phyloP scores from a whole-genome alignment of 163 green algal species.

The Prototheca cutis region DNA sequence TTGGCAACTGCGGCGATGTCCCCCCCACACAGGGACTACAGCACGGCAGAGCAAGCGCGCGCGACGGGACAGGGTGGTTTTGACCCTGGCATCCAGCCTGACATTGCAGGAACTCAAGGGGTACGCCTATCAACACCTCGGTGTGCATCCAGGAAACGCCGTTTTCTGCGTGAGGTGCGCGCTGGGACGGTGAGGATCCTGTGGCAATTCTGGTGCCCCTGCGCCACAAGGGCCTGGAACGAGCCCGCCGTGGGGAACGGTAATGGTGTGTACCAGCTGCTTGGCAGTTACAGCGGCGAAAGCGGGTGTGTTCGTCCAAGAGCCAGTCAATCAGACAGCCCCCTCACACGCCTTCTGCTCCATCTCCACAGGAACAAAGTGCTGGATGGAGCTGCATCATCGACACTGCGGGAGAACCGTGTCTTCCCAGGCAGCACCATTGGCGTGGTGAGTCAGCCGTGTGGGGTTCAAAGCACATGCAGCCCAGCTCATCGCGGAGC shows the following conservation, averaged over 20 bases:
- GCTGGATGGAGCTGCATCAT: not conserved
- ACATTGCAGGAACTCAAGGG: slow-evolving; percentile 27
- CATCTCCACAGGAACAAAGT: not conserved
- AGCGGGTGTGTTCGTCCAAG: not conserved
- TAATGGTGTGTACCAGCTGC: too few species aligned
- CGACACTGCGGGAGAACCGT: slow-evolving; percentile 15
- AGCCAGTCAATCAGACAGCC: not conserved
- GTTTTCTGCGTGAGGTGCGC: slow-evolving; percentile 11
- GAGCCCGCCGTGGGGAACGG: too few species aligned
- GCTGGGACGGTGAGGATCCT: not conserved
- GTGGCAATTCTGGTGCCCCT: too few species aligned
- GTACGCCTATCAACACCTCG: slow-evolving; percentile 25
- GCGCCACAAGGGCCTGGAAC: too few species aligned
- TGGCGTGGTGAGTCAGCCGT: slow-evolving; percentile 17
- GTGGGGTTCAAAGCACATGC: too few species aligned
- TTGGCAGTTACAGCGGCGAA: too few species aligned
- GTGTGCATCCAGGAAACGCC: slow-evolving; percentile 34
- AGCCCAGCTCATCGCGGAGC: too few species aligned
- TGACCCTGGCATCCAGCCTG: slow-evolving; percentile 17
- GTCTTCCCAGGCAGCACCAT: slow-evolving; percentile 33
- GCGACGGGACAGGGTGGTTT: slow-evolving; percentile 21
- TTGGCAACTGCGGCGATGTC: too few species aligned
- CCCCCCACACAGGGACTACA: not conserved
- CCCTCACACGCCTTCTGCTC: not conserved
- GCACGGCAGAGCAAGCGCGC: slow-evolving; percentile 35